phyloP scores from a whole-genome alignment of 2,329 filamentous ascomycete genomes.

The Macroventuria anomochaeta region DNA sequence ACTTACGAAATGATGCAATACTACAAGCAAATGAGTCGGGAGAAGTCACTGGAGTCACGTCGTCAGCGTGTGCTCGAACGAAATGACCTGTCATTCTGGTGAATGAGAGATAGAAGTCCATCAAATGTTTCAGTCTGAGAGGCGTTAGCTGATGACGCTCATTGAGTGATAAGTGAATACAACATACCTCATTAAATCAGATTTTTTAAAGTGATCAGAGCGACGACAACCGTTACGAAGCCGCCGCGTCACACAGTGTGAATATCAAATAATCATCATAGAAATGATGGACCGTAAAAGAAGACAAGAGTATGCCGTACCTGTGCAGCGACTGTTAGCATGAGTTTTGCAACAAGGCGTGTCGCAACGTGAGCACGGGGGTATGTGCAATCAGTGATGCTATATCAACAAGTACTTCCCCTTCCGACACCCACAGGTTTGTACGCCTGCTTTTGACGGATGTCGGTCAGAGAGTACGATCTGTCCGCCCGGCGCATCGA shows the following conservation, averaged over 20 bases:
- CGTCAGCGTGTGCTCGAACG: slow-evolving; percentile 32
- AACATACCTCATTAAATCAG: slow-evolving; percentile 72
- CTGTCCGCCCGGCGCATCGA: slow-evolving; percentile 75
- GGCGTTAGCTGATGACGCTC: slow-evolving; percentile 30
- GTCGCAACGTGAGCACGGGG: slow-evolving; percentile 10
- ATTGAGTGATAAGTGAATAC: neutral
- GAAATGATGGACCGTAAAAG: slow-evolving; percentile 53
- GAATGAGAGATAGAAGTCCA: slow-evolving; percentile 35
- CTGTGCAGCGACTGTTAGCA: slow-evolving; percentile 37
- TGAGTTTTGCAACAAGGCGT: slow-evolving; percentile 11
- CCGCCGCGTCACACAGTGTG: slow-evolving; percentile 70
- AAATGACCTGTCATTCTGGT: slow-evolving; percentile 14
- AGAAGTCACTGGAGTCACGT: slow-evolving; percentile 15
- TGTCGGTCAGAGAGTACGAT: slow-evolving; percentile 60
- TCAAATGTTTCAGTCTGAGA: slow-evolving; percentile 47
- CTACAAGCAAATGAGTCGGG: neutral
- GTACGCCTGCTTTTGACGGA: slow-evolving; percentile 65
- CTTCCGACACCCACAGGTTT: slow-evolving; percentile 65
- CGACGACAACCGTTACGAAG: slow-evolving; percentile 56
- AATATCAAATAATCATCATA: slow-evolving; percentile 71
- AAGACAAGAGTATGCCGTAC: slow-evolving; percentile 37
- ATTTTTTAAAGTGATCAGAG: slow-evolving; percentile 70
- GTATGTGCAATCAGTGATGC: slow-evolving; percentile 65
- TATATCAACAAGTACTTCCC: slow-evolving; percentile 70
- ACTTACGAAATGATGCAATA: slow-evolving; percentile 23